phyloP scores from a whole-genome alignment of 2,329 filamentous ascomycete species.

The Ploettnerulaceae sp. region DNA sequence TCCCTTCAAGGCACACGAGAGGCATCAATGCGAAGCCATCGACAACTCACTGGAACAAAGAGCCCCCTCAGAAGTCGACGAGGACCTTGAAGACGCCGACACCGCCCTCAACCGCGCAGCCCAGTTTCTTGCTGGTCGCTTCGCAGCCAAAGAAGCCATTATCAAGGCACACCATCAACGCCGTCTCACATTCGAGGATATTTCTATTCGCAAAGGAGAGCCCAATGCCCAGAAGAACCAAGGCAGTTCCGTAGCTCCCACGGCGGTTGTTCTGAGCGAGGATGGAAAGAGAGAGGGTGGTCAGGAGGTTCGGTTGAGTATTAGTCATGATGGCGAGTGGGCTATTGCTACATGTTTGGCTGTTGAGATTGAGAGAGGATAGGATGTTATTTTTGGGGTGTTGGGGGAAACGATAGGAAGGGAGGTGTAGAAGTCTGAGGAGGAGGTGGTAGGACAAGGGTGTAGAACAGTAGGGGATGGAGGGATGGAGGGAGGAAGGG shows the following conservation, averaged over 20 bases:
- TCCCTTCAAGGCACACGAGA: too few species aligned
- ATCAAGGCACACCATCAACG: conserved; percentile 66
- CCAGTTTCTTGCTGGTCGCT: conserved; percentile 29
- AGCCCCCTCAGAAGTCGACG: not conserved
- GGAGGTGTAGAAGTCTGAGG: too few species aligned
- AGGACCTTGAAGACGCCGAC: conserved; percentile 1
- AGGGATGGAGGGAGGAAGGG: too few species aligned
- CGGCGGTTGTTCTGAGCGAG: conserved; percentile 24
- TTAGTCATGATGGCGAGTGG: conserved; percentile 84
- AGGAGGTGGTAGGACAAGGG: too few species aligned
- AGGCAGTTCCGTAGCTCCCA: conserved; percentile 18
- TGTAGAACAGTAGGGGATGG: too few species aligned
- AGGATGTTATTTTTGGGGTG: too few species aligned
- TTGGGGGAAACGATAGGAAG: too few species aligned
- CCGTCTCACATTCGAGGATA: conserved; percentile 56
- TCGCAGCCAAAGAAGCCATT: conserved; percentile 68
- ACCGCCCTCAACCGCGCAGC: conserved; percentile 8
- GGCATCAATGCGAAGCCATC: not conserved
- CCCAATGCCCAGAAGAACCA: not conserved
- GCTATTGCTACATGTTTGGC: conserved; percentile 66
- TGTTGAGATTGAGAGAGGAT: not conserved
- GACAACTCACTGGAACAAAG: not conserved
- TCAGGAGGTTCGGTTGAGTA: conserved; percentile 67
- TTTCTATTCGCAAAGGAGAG: conserved; percentile 36
- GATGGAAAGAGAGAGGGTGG: conserved; percentile 33